Percentiles rank a stretch among this genome's conserved stretches.
phyloP scores from a whole-genome alignment of 129 eudicot genomes.

The Silybum marianum region DNA sequence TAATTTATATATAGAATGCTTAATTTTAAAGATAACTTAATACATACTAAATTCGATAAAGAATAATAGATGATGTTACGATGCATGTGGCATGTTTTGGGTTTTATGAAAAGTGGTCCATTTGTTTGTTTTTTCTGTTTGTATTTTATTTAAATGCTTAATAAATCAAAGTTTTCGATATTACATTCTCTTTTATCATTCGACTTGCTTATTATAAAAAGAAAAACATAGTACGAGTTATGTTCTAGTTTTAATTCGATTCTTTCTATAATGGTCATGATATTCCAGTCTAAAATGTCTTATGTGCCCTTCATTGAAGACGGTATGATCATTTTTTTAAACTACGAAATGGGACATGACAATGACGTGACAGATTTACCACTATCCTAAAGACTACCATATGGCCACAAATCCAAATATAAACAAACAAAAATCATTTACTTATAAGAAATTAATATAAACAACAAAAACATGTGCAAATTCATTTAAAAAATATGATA shows the following conservation, averaged over 20 bases:
- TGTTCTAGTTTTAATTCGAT: not conserved
- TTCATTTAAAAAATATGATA: not conserved
- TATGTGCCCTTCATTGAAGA: not conserved
- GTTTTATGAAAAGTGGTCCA: not conserved
- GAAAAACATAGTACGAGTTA: not conserved
- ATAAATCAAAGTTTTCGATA: not conserved
- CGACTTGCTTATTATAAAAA: not conserved
- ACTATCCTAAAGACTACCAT: not conserved
- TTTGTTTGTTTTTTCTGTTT: not conserved
- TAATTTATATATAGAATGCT: not conserved
- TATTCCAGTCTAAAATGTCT: not conserved
- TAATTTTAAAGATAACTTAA: not conserved
- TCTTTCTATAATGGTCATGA: not conserved
- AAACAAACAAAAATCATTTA: not conserved
- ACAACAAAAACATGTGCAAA: not conserved
- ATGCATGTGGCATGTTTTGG: not conserved
- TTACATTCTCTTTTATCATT: not conserved
- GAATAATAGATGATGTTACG: not conserved
- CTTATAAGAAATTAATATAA: too few species aligned
- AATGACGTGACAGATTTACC: not conserved
- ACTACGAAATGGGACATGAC: not conserved
- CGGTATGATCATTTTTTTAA: not conserved
- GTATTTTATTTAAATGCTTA: not conserved
- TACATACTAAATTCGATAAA: not conserved
- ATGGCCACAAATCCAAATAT: not conserved